Evolutionary conservation across 202 grass and related monocot genomes (phyloP).

Genomic region (Carex arenaria): DNA sequence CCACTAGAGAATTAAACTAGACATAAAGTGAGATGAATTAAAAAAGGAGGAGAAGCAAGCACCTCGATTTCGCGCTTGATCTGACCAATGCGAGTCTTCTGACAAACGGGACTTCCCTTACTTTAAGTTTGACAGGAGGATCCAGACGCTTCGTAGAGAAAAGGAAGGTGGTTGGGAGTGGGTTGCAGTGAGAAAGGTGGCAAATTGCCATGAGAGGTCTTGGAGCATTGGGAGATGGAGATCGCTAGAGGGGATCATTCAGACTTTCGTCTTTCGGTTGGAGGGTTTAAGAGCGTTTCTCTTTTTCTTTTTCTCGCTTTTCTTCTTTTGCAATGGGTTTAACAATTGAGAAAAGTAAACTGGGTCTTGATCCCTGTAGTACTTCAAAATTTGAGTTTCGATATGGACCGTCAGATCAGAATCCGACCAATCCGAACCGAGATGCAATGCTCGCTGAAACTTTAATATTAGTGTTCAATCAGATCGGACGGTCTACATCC

Average conservation of each 20-base stretch:
- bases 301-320: not conserved
- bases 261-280: not conserved
- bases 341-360: not conserved
- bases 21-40: not conserved
- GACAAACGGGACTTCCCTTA: not conserved
- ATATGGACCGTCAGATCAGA: too few relatives aligned
- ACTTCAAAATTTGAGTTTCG: too few relatives aligned
- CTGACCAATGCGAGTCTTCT: not conserved
- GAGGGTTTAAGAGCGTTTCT: not conserved
- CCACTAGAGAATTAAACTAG: not conserved
- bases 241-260: not conserved
- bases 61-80: conserved; percentile 14
- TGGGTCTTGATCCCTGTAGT: too few relatives aligned
- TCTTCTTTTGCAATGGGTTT: not conserved
- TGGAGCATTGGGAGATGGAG: not conserved
- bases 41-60: not conserved
- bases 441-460: too few relatives aligned
- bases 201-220: conserved; percentile 17
- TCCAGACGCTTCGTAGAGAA: not conserved
- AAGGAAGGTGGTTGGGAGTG: not conserved
- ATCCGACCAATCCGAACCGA: too few relatives aligned
- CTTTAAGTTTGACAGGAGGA: not conserved
- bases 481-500: too few relatives aligned
- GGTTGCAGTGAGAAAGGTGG: not conserved
- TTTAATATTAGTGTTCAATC: too few relatives aligned